Conservation (phyloP, 148 eudicot species). For the Amaranthus palmeri region DNA sequence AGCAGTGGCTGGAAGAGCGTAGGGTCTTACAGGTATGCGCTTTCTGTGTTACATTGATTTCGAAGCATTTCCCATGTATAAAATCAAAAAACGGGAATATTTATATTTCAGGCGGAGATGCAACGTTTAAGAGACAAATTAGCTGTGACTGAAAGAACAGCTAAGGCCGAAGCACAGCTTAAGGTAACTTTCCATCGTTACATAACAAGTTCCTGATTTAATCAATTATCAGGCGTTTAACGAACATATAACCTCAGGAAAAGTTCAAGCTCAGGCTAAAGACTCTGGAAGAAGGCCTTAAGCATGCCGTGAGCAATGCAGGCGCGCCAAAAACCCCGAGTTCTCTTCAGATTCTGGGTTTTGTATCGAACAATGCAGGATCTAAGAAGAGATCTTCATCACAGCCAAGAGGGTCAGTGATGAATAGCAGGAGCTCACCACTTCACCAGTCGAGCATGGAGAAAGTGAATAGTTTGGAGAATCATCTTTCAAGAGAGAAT, state of each 20-base stretch:
- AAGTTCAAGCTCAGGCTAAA: constrained; percentile 76
- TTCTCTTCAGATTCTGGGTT: constrained; percentile 41
- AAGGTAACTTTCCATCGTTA: constrained; percentile 42
- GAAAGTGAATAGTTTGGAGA: constrained; percentile 30
- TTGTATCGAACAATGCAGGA: constrained; percentile 46
- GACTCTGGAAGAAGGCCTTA: constrained; percentile 76
- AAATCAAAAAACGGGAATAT: not conserved
- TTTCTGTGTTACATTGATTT: not conserved
- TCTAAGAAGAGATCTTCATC: constrained; percentile 58
- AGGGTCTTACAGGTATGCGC: constrained; percentile 55
- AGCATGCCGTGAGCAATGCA: constrained; percentile 30
- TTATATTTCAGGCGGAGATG: constrained; percentile 62
- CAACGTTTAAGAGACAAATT: constrained; percentile 73
- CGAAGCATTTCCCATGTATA: not conserved
- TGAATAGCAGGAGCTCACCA: constrained; percentile 31
- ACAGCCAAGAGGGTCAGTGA: constrained; percentile 56
- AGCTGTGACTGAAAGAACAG: constrained; percentile 73
- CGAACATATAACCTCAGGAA: constrained; percentile 43
- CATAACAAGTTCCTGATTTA: not conserved
- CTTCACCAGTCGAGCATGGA: constrained; percentile 30
- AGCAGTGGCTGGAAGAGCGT: constrained; percentile 89
- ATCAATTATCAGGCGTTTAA: constrained; percentile 5
- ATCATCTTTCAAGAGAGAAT: constrained; percentile 29
- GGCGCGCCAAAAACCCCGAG: constrained; percentile 43
- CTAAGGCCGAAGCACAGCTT: constrained; percentile 80